These are phyloP conservation scores for Deakozyma indianensis DNA, from an alignment of 805 yeast species.

Conservation along the genomic window DNA sequence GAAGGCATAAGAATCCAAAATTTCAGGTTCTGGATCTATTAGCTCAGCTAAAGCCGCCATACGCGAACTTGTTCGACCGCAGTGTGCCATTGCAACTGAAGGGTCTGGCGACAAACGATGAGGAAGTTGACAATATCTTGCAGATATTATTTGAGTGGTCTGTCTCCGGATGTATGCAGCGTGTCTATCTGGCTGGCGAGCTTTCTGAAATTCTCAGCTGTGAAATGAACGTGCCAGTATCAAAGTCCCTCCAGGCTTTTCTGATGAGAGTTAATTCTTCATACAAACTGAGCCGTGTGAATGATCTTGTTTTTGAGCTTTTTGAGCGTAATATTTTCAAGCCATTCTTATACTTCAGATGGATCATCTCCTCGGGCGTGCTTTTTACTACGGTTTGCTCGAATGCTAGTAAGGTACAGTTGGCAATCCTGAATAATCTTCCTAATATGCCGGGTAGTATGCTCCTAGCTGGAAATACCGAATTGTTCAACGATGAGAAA, in stretches of 20 bases:
- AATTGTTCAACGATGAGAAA: neutral
- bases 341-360: conserved; percentile 57
- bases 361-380: conserved; percentile 74
- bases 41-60: neutral
- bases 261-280: conserved; percentile 7
- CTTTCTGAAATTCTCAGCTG: conserved; percentile 4
- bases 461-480: neutral
- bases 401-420: conserved; percentile 25
- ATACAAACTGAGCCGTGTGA: conserved; percentile 12
- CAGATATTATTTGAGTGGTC: conserved; percentile 17
- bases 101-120: conserved; percentile 7
- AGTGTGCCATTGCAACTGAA: conserved; percentile 6
- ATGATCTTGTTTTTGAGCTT: conserved; percentile 38
- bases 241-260: conserved; percentile 12
- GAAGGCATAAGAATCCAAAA: neutral
- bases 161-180: conserved; percentile 9
- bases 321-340: conserved; percentile 34
- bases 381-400: conserved; percentile 38
- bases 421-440: conserved; percentile 30
- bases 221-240: neutral
- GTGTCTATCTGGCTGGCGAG: conserved; percentile 12
- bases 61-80: neutral
- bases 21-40: neutral
- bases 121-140: conserved; percentile 8
- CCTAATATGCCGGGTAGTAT: conserved; percentile 10